These are phyloP conservation scores for Phyllosticta citriasiana DNA, from an alignment of 2,329 filamentous ascomycete species.

Conservation along the genomic window DNA sequence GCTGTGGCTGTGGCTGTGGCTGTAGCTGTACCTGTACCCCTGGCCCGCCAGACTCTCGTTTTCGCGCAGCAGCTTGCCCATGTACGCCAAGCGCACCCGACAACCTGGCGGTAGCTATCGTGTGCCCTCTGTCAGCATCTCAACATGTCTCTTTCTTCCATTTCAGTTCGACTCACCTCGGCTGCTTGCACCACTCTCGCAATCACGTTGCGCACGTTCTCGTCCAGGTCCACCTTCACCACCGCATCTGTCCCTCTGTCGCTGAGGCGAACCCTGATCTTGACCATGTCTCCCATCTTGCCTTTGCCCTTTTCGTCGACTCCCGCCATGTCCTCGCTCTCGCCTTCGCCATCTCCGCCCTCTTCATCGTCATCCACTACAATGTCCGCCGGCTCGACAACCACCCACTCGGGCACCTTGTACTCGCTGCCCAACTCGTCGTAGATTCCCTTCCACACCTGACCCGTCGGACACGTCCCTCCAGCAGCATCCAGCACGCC, in stretches of 20 bases:
- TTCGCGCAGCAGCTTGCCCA: constrained; percentile 71
- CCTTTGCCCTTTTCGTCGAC: constrained; percentile 25
- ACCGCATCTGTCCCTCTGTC: constrained; percentile 28
- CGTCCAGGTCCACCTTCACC: constrained; percentile 23
- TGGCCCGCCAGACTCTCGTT: constrained; percentile 54
- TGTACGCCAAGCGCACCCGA: constrained; percentile 63
- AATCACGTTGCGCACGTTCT: constrained; percentile 55
- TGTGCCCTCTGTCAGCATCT: constrained; percentile 9
- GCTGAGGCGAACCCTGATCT: constrained; percentile 28
- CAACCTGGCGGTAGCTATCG: constrained; percentile 47
- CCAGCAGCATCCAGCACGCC: constrained; percentile 69
- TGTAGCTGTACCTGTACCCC: constrained; percentile 45
- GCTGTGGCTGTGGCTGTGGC: too few relatives aligned
- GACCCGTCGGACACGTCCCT: constrained; percentile 35
- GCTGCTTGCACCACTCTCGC: constrained; percentile 54
- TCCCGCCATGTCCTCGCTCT: constrained; percentile 13
- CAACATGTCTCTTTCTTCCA: background rate
- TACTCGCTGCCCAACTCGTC: constrained; percentile 35
- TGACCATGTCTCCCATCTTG: constrained; percentile 20
- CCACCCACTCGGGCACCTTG: constrained; percentile 35
- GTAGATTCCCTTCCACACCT: constrained; percentile 32
- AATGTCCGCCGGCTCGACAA: constrained; percentile 34
- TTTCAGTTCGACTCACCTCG: constrained; percentile 40
- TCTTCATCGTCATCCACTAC: constrained; percentile 19
- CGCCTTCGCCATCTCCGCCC: constrained; percentile 17